A percentile compares a stretch with the other conserved stretches of the same genome.
phyloP scores from a whole-genome alignment of 768 basidiomycete genomes.

The Rhizopogon vinicolor region DNA sequence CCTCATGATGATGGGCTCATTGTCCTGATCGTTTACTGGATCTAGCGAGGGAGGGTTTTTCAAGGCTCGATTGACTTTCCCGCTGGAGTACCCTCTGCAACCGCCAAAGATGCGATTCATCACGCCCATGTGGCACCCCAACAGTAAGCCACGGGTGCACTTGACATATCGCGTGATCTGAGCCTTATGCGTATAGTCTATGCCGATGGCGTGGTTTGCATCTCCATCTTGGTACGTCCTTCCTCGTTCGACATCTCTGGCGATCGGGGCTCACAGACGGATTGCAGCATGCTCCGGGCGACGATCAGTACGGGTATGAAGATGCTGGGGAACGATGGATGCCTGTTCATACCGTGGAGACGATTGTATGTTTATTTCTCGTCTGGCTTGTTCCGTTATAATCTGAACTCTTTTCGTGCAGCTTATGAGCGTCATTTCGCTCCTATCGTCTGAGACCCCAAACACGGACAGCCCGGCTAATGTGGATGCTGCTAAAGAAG shows the following conservation, averaged over 20 bases:
- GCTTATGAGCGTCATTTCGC: slow-evolving; percentile 95
- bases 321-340: slow-evolving; percentile 97
- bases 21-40: slow-evolving; percentile 1
- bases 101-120: slow-evolving; percentile 97
- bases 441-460: slow-evolving; percentile 87
- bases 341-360: slow-evolving; percentile 96
- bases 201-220: slow-evolving; percentile 87
- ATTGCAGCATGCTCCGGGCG: slow-evolving; percentile 85
- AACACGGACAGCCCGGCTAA: slow-evolving; percentile 94
- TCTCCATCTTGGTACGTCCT: slow-evolving; percentile 76
- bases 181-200: slow-evolving; percentile 59
- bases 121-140: slow-evolving; percentile 97
- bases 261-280: not conserved
- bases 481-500: slow-evolving; percentile 91
- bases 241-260: not conserved
- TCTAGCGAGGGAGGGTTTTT: slow-evolving; percentile 92
- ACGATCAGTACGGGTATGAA: slow-evolving; percentile 96
- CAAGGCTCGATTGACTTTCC: slow-evolving; percentile 87
- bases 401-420: slow-evolving; percentile 24
- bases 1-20: not conserved
- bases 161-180: not conserved
- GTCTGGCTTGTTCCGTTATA: not conserved
- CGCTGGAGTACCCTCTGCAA: slow-evolving; percentile 81
- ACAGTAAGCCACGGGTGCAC: slow-evolving; percentile 54
- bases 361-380: slow-evolving; percentile 59